These are phyloP conservation scores for Candida awuae DNA, from an alignment of 805 yeast genomes.

Conservation along the genomic window DNA sequence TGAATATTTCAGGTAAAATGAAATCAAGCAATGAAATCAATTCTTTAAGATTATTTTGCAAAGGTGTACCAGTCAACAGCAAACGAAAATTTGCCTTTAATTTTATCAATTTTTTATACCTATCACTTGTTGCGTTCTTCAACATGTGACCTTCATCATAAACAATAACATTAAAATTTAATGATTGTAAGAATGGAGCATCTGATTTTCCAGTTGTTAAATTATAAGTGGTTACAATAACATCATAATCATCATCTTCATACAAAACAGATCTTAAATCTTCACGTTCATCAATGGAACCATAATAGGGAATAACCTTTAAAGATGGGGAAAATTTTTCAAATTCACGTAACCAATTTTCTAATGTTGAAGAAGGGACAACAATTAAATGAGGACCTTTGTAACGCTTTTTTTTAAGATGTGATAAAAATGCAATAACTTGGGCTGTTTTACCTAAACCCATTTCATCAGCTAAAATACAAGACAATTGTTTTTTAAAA, in stretches of 20 bases:
- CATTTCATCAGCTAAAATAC: slow-evolving; percentile 98
- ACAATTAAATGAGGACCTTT: slow-evolving; percentile 85
- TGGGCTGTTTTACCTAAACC: slow-evolving; percentile 97
- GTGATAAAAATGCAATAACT: slow-evolving; percentile 86
- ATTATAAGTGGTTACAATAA: slow-evolving; percentile 88
- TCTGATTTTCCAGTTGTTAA: slow-evolving; percentile 80
- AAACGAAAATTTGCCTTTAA: slow-evolving; percentile 77
- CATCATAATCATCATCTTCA: slow-evolving; percentile 58
- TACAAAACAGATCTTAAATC: slow-evolving; percentile 69
- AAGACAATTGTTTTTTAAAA: slow-evolving; percentile 71
- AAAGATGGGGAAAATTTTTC: slow-evolving; percentile 77
- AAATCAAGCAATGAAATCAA: slow-evolving; percentile 84
- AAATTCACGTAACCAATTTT: slow-evolving; percentile 96
- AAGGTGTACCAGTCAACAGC: slow-evolving; percentile 91
- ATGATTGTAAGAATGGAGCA: slow-evolving; percentile 63
- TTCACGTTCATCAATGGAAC: slow-evolving; percentile 75
- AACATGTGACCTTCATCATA: slow-evolving; percentile 98
- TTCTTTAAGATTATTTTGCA: slow-evolving; percentile 88
- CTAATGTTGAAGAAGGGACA: slow-evolving; percentile 94
- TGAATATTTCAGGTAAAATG: slow-evolving; percentile 77
- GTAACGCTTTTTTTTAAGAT: slow-evolving; percentile 54
- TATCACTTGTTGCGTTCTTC: slow-evolving; percentile 80
- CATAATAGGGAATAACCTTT: slow-evolving; percentile 88
- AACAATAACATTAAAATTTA: slow-evolving; percentile 77
- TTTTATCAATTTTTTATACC: slow-evolving; percentile 82